Conservation (phyloP, 2,329 filamentous ascomycete species). For the Epicoccum nigrum region DNA sequence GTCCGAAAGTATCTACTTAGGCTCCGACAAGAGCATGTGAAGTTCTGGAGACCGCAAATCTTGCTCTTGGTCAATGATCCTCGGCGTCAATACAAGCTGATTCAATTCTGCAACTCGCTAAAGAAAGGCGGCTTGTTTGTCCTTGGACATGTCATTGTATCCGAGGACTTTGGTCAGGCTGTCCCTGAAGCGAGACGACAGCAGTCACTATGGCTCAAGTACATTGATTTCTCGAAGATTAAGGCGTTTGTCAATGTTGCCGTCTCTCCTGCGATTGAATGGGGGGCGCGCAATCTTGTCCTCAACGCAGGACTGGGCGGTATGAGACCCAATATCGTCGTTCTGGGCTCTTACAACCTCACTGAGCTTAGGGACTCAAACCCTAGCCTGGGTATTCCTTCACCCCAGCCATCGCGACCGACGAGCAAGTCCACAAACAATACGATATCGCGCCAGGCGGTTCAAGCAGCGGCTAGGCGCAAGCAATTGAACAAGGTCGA, state of each 20-base stretch:
- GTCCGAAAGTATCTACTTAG: conserved; percentile 85
- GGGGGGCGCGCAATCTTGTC: conserved; percentile 84
- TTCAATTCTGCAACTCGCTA: conserved; percentile 89
- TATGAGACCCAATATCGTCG: conserved; percentile 87
- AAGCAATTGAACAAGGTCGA: conserved; percentile 59
- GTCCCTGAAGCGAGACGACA: conserved; percentile 82
- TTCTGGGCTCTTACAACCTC: conserved; percentile 80
- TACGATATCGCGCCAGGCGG: conserved; percentile 42
- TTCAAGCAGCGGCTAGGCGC: conserved; percentile 46
- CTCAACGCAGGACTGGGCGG: conserved; percentile 81
- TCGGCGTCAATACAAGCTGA: conserved; percentile 79
- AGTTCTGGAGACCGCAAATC: conserved; percentile 91
- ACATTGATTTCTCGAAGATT: conserved; percentile 83
- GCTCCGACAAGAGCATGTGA: conserved; percentile 86
- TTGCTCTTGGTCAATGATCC: conserved; percentile 83
- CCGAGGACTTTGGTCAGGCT: conserved; percentile 77
- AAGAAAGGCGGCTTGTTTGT: conserved; percentile 89
- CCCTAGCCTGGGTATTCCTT: conserved; percentile 64
- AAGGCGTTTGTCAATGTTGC: conserved; percentile 90
- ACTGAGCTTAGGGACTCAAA: conserved; percentile 71
- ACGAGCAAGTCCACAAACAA: conserved; percentile 35
- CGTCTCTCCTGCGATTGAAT: conserved; percentile 81
- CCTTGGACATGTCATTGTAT: conserved; percentile 85
- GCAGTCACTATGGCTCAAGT: conserved; percentile 82
- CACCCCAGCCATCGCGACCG: conserved; percentile 47